Base-by-base conservation (phyloP, 116 monocot genomes). In the Trichopus zeylanicus region DNA sequence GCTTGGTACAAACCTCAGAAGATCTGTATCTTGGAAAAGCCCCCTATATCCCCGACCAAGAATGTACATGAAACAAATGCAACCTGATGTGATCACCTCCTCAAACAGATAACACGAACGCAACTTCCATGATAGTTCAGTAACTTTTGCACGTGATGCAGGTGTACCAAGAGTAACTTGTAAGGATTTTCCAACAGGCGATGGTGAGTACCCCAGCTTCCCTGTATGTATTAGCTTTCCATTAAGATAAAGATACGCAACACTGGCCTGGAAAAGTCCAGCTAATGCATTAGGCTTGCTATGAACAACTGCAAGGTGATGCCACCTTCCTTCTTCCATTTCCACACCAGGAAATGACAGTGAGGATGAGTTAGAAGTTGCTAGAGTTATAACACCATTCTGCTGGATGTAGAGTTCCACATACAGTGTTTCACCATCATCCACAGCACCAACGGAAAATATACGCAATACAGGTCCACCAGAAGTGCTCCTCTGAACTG, bases 251-350 rank as follows among this genome's bases (percentile, higher is more conserved):
- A 99, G 23, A 67, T 86, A 78, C 46, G 99, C 99, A 59, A 92
- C 66, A 61, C 99, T 99, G 29, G 92, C 80, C 63, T 99, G 99
- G 57, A 99, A 99, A 26, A 99, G 76, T 38, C 99, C 99, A 72
- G 99, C 89, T 51, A 99, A 75, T 35, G 99, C 92, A 81, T 86
- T 99, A 28, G 99, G 99, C 63, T 99, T 99, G 57, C 92, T 99
- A 62, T 99, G 99, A 67, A 99, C 79, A 73, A 99, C 79, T 29
- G 88, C 99, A 70, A 99, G 80, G 64, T 99, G 99, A 79, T 99
- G 85, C 99, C 99, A 99, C 37, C 75, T 82, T 34, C 88, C 92
- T 81, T 99, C 92, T 65, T 99, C 85, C 59, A 99, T 62, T 63
- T 92, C 92, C 42, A 83, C 37, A n/a, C 80, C 67, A 57, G 85